A percentile compares a stretch with the other conserved stretches of the same genome.
These are phyloP conservation scores for Salisapilia sapeloensis DNA, from an alignment of 352 stramenopile genomes.

Conservation along the genomic window DNA sequence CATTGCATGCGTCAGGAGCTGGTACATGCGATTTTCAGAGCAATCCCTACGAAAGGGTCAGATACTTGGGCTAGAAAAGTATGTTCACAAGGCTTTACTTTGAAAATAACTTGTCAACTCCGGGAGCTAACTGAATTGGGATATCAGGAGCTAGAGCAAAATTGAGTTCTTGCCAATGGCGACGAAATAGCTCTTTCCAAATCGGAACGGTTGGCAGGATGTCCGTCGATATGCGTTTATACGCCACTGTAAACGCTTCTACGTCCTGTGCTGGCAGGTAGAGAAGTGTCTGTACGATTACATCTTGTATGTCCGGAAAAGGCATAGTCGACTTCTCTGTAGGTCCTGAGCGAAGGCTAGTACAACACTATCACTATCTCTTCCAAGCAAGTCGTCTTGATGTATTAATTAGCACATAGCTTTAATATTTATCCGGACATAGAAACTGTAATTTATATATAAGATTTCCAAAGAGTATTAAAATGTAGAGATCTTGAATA, in stretches of 20 bases:
- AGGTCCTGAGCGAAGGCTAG: too few species aligned
- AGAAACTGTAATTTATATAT: too few species aligned
- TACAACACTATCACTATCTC: too few species aligned
- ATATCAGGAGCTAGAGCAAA: slow-evolving; percentile 12
- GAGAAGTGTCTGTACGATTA: slow-evolving; percentile 23
- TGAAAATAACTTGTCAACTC: slow-evolving; percentile 21
- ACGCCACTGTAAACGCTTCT: slow-evolving; percentile 33
- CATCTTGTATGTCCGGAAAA: too few species aligned
- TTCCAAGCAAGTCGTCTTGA: too few species aligned
- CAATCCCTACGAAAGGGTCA: slow-evolving; percentile 23
- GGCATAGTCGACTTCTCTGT: too few species aligned
- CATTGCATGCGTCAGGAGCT: slow-evolving; percentile 50
- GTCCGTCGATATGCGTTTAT: slow-evolving; percentile 13
- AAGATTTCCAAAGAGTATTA: too few species aligned
- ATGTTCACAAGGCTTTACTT: slow-evolving; percentile 10
- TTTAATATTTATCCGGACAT: too few species aligned
- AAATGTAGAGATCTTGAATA: too few species aligned
- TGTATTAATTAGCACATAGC: too few species aligned
- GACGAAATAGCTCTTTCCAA: slow-evolving; percentile 41
- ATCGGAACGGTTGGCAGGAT: slow-evolving; percentile 38
- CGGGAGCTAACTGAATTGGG: slow-evolving; percentile 10
- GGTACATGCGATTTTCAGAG: slow-evolving; percentile 43
- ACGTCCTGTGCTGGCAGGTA: slow-evolving; percentile 27
- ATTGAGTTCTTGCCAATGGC: slow-evolving; percentile 41
- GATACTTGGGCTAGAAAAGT: too few species aligned